Evolutionary conservation across 2,329 filamentous ascomycete genomes (phyloP).

Genomic region (Zelopaecilomyces penicillatus): DNA sequence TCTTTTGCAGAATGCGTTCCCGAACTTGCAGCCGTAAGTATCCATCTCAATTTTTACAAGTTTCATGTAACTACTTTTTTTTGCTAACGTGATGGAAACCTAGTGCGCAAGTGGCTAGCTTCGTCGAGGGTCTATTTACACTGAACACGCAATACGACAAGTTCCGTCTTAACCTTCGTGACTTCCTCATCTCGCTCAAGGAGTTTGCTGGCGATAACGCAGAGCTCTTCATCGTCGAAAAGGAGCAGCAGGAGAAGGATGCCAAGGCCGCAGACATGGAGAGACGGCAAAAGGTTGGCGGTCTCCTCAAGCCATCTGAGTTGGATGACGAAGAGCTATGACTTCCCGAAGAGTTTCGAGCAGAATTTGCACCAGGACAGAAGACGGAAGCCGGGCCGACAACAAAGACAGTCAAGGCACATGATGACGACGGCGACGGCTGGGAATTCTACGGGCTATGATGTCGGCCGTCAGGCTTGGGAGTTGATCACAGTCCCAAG

Average conservation of each 20-base stretch:
- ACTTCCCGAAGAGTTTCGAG: constrained; percentile 63
- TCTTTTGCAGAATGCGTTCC: constrained; percentile 81
- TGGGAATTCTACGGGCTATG: constrained; percentile 60
- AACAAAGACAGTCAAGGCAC: constrained; percentile 18
- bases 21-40: constrained; percentile 80
- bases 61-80: neutral
- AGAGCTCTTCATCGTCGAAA: constrained; percentile 87
- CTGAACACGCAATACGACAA: constrained; percentile 83
- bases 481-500: neutral
- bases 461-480: constrained; percentile 1
- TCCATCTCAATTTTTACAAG: neutral
- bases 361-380: constrained; percentile 44
- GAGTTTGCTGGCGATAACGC: constrained; percentile 95
- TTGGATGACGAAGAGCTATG: constrained; percentile 86
- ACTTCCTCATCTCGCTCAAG: constrained; percentile 95
- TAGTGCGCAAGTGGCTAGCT: constrained; percentile 78
- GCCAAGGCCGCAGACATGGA: constrained; percentile 84
- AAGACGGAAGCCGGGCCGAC: constrained; percentile 10
- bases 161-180: constrained; percentile 91
- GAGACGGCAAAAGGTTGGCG: constrained; percentile 88
- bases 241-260: constrained; percentile 82
- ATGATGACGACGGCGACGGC: constrained; percentile 38
- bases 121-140: constrained; percentile 83
- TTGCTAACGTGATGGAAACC: constrained; percentile 23
- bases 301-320: constrained; percentile 94